These are phyloP conservation scores for Zoysia pacifica DNA, from an alignment of 176 grass and related monocot genomes.

Conservation along the genomic window DNA sequence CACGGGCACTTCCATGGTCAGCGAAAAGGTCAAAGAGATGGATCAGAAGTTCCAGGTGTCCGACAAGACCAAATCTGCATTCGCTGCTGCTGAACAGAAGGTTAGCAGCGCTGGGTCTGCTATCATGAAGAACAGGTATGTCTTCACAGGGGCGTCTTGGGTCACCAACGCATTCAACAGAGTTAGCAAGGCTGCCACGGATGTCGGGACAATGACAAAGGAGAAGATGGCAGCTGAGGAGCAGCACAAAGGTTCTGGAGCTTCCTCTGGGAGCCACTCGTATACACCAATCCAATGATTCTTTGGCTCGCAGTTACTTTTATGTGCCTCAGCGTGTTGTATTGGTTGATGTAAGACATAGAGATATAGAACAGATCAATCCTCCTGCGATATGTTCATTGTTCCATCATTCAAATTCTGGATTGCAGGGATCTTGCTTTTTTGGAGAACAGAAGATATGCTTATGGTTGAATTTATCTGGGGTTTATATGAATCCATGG, in stretches of 20 bases:
- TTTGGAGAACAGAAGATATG: slow-evolving; percentile 23
- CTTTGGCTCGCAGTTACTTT: background rate
- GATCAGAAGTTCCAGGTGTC: slow-evolving; percentile 89
- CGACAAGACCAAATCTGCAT: slow-evolving; percentile 67
- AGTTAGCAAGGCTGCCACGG: slow-evolving; percentile 62
- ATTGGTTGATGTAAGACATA: slow-evolving; percentile 38
- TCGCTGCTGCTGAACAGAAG: slow-evolving; percentile 70
- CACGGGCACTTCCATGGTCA: slow-evolving; percentile 60
- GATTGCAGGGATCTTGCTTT: background rate
- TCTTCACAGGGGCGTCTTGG: slow-evolving; percentile 73
- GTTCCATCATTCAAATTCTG: slow-evolving; percentile 12
- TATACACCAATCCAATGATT: slow-evolving; percentile 53
- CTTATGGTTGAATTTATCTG: slow-evolving; percentile 12
- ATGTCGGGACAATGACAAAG: slow-evolving; percentile 81
- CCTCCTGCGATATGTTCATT: slow-evolving; percentile 4
- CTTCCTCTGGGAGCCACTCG: slow-evolving; percentile 42
- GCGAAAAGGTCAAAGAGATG: slow-evolving; percentile 79
- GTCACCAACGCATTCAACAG: slow-evolving; percentile 66
- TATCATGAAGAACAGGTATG: slow-evolving; percentile 89
- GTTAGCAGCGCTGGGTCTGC: slow-evolving; percentile 73
- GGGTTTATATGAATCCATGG: slow-evolving; percentile 24
- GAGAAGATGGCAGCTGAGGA: slow-evolving; percentile 78
- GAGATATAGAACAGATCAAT: slow-evolving; percentile 46
- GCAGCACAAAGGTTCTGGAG: slow-evolving; percentile 45
- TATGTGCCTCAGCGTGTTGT: slow-evolving; percentile 33